These are phyloP conservation scores for Candida pseudoviswanathii DNA, from an alignment of 1,139 yeast species.

Conservation along the genomic window DNA sequence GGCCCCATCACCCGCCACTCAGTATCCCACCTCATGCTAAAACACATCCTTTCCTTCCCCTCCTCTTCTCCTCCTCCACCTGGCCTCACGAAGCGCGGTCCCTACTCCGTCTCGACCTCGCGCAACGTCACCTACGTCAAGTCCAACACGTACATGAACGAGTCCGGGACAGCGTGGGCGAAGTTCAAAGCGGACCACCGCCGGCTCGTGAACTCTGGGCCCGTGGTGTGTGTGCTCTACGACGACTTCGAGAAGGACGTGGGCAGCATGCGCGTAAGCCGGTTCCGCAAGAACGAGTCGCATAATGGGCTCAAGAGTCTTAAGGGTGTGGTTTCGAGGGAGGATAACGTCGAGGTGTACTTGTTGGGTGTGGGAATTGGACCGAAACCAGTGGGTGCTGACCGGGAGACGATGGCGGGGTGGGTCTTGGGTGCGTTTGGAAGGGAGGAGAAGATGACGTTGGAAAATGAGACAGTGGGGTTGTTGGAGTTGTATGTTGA, in stretches of 20 bases:
- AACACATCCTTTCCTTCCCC: conserved; percentile 19
- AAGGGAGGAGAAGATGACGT: conserved; percentile 19
- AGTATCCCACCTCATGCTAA: conserved; percentile 40
- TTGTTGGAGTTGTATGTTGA: conserved; percentile 22
- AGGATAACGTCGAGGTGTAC: conserved; percentile 17
- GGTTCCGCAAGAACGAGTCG: conserved; percentile 38
- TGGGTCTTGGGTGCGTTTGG: conserved; percentile 43
- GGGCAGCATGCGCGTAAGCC: conserved; percentile 31
- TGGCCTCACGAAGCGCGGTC: conserved; percentile 20
- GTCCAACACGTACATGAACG: conserved; percentile 46
- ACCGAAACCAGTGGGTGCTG: conserved; percentile 41
- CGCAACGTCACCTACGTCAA: conserved; percentile 31
- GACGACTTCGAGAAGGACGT: conserved; percentile 44
- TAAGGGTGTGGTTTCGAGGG: conserved; percentile 12
- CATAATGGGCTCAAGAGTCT: conserved; percentile 45
- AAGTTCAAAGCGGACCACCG: conserved; percentile 24
- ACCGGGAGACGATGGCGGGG: conserved; percentile 36
- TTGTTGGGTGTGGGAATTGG: conserved; percentile 49
- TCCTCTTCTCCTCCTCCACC: neutral
- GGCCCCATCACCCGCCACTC: conserved; percentile 44
- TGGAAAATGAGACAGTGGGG: conserved; percentile 21
- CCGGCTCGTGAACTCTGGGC: conserved; percentile 16
- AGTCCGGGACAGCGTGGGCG: conserved; percentile 34
- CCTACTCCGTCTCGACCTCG: conserved; percentile 27
- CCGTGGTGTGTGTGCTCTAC: conserved; percentile 30